Evolutionary conservation across 2,329 filamentous ascomycete genomes (phyloP).

Genomic region (Diplodia seriata): DNA sequence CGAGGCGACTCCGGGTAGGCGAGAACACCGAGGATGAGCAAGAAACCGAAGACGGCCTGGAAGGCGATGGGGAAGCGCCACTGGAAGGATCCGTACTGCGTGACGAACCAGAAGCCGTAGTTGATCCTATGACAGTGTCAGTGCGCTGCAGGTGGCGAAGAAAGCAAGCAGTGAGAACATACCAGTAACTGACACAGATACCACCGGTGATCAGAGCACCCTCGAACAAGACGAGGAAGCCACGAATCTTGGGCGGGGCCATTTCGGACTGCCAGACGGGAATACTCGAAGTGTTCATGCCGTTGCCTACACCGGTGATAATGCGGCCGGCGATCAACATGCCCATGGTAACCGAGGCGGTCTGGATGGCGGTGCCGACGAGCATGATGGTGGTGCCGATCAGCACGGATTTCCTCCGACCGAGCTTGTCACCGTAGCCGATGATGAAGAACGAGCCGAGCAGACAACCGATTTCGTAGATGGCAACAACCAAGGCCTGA

Average conservation of each 20-base stretch:
- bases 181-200: constrained; percentile 58
- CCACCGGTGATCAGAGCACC: constrained; percentile 59
- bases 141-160: not conserved
- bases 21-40: constrained; percentile 53
- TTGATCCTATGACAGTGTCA: constrained; percentile 45
- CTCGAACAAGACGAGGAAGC: constrained; percentile 65
- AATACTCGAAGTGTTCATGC: constrained; percentile 62
- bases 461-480: constrained; percentile 59
- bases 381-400: constrained; percentile 52
- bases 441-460: constrained; percentile 51
- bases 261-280: constrained; percentile 62
- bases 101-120: constrained; percentile 49
- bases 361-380: constrained; percentile 50
- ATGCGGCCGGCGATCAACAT: constrained; percentile 61
- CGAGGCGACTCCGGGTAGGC: constrained; percentile 42
- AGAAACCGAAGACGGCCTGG: constrained; percentile 56
- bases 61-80: constrained; percentile 62
- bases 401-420: constrained; percentile 53
- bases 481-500: constrained; percentile 58
- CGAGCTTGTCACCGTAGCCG: constrained; percentile 49
- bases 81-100: constrained; percentile 49
- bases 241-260: constrained; percentile 62
- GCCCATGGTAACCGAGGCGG: constrained; percentile 41
- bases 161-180: not conserved
- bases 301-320: constrained; percentile 61